Evolutionary conservation across 208 protist genomes (phyloP).

Genomic region (Lotmaria passim): DNA sequence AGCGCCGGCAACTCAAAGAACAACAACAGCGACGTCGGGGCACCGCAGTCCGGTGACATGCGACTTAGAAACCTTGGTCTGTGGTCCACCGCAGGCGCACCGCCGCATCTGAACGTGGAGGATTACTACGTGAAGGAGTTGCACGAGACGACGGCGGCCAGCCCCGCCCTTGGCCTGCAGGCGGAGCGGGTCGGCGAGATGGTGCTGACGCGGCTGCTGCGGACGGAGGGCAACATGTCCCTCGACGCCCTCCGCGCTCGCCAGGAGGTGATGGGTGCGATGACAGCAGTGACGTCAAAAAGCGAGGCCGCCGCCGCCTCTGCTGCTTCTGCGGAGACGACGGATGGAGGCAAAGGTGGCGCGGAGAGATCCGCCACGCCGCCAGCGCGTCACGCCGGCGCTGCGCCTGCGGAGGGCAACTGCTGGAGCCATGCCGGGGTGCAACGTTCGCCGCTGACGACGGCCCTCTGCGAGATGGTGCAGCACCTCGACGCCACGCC

Average conservation of each 20-base stretch:
- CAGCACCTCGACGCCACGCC: constrained; percentile 44
- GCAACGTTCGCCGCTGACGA: constrained; percentile 43
- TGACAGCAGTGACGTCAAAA: background rate
- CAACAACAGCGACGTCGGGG: background rate
- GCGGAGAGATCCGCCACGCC: no score
- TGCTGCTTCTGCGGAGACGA: background rate
- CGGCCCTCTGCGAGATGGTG: constrained; percentile 54
- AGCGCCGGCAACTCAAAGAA: background rate
- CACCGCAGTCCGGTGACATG: background rate
- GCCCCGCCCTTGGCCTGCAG: constrained; percentile 24
- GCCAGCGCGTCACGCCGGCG: no score
- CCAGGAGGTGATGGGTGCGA: constrained; percentile 29
- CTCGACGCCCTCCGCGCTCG: constrained; percentile 28
- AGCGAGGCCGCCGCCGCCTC: background rate
- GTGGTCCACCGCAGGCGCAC: constrained; percentile 25
- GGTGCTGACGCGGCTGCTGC: constrained; percentile 57
- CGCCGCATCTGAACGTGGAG: constrained; percentile 43
- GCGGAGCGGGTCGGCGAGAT: constrained; percentile 43
- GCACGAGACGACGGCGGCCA: constrained; percentile 19
- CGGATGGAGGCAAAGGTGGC: background rate
- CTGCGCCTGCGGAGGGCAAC: constrained; percentile 17
- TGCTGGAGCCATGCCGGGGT: constrained; percentile 58
- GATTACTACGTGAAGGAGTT: constrained; percentile 57
- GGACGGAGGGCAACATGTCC: constrained; percentile 60
- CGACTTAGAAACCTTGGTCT: background rate